Evolutionary conservation across 208 protist genomes (phyloP).

Genomic region (Lotmaria passim): DNA sequence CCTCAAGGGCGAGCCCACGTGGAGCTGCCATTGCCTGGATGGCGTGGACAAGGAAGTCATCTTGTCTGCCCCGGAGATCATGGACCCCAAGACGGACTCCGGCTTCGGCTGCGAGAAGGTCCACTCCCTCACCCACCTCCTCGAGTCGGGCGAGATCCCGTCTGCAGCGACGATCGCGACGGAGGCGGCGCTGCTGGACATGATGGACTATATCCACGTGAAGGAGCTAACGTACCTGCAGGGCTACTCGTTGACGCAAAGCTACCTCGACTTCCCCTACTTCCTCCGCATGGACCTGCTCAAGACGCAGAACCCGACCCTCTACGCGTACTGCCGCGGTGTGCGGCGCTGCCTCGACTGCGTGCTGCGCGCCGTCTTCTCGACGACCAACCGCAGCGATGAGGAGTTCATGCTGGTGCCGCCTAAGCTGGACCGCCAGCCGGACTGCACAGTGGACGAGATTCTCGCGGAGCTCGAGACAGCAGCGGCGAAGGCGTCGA

Average conservation of each 20-base stretch:
- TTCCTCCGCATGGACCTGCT: constrained; percentile 71
- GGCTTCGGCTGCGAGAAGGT: constrained; percentile 63
- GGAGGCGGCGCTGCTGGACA: constrained; percentile 58
- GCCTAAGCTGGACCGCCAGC: constrained; percentile 59
- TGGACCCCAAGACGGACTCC: constrained; percentile 89
- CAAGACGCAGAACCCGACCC: constrained; percentile 56
- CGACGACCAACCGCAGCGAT: constrained; percentile 76
- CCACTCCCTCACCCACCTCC: constrained; percentile 54
- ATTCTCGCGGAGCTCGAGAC: constrained; percentile 71
- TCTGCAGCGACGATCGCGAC: constrained; percentile 43
- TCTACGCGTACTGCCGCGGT: constrained; percentile 80
- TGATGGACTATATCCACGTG: constrained; percentile 78
- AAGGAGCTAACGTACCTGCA: constrained; percentile 76
- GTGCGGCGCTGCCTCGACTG: constrained; percentile 63
- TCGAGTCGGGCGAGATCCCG: constrained; percentile 53
- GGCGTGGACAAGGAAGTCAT: constrained; percentile 80
- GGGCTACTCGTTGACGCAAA: constrained; percentile 69
- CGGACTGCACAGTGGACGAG: constrained; percentile 55
- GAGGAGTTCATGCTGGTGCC: constrained; percentile 83
- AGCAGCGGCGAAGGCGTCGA: constrained; percentile 39
- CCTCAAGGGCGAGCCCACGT: constrained; percentile 47
- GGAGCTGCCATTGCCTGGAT: constrained; percentile 64
- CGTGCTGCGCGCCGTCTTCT: constrained; percentile 67
- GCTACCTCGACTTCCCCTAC: constrained; percentile 79
- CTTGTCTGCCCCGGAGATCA: constrained; percentile 81